These are phyloP conservation scores for Acrodontium crateriforme DNA, from an alignment of 2,329 filamentous ascomycete species.

Conservation along the genomic window DNA sequence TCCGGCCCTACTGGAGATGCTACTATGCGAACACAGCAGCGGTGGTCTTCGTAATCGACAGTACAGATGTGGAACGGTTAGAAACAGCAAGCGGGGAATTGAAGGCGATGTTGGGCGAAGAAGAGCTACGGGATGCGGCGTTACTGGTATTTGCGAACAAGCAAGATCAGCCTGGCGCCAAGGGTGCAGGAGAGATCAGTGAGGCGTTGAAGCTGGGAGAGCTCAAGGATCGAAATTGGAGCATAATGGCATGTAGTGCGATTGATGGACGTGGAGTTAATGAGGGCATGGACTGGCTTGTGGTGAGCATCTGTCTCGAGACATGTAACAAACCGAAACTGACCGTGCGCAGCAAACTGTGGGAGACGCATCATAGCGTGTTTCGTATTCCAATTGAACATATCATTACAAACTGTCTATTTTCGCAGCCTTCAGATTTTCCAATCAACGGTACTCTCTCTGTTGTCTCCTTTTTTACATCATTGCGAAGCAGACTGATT, in stretches of 20 bases:
- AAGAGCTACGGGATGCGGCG: constrained; percentile 84
- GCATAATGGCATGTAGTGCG: constrained; percentile 92
- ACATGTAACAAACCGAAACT: no score
- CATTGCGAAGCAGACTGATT: no score
- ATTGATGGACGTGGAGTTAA: constrained; percentile 89
- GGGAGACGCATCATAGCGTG: no score
- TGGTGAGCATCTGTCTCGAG: no score
- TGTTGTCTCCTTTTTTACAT: no score
- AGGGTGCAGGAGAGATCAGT: constrained; percentile 91
- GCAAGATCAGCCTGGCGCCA: constrained; percentile 93
- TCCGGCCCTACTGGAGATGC: constrained; percentile 96
- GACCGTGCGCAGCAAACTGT: no score
- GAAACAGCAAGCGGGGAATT: constrained; percentile 88
- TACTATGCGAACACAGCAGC: constrained; percentile 98
- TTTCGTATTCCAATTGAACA: no score
- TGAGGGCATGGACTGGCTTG: constrained; percentile 98
- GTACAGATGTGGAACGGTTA: constrained; percentile 89
- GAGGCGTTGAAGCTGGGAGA: constrained; percentile 84
- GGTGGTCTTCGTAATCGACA: constrained; percentile 97
- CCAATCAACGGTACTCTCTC: no score
- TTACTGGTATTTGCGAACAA: constrained; percentile 97
- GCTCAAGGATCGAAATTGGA: constrained; percentile 94
- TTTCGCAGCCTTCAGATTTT: no score
- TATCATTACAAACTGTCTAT: no score
- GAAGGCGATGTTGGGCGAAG: constrained; percentile 89